Percentiles rank a stretch among this genome's conserved stretches.
phyloP scores from a whole-genome alignment of 179 eudicot species.

The Nepenthes alata region DNA sequence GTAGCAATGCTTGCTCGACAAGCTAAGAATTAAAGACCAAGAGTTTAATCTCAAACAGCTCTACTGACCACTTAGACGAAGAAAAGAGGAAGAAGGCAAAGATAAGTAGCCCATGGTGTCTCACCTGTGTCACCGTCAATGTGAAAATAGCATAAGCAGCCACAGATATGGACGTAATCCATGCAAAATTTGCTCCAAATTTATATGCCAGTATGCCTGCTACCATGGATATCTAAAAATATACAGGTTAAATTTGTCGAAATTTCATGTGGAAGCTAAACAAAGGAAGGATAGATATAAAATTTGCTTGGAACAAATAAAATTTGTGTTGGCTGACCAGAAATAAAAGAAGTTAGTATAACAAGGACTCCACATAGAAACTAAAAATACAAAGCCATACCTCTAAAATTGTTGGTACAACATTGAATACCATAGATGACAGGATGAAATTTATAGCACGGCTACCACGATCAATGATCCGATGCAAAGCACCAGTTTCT shows the following conservation, averaged over 20 bases:
- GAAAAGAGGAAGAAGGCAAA: not conserved
- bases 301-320: not conserved
- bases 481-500: conserved; percentile 83
- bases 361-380: not conserved
- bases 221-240: conserved; percentile 87
- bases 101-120: conserved; percentile 7
- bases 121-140: conserved; percentile 80
- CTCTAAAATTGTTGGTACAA: conserved; percentile 88
- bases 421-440: conserved; percentile 88
- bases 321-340: not conserved
- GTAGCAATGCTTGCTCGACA: too few species aligned
- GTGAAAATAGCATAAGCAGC: conserved; percentile 86
- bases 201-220: conserved; percentile 95
- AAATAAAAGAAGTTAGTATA: not conserved
- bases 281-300: not conserved
- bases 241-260: conserved; percentile 39
- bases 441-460: conserved; percentile 95
- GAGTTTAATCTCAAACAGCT: not conserved
- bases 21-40: too few species aligned
- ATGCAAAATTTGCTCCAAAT: conserved; percentile 90
- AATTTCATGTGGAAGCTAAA: not conserved
- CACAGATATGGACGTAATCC: conserved; percentile 88
- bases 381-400: conserved; percentile 24
- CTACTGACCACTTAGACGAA: not conserved
- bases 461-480: conserved; percentile 98